Evolutionary conservation across 1,284 basidiomycete species (phyloP).

Genomic region (Coniophora puteana): DNA sequence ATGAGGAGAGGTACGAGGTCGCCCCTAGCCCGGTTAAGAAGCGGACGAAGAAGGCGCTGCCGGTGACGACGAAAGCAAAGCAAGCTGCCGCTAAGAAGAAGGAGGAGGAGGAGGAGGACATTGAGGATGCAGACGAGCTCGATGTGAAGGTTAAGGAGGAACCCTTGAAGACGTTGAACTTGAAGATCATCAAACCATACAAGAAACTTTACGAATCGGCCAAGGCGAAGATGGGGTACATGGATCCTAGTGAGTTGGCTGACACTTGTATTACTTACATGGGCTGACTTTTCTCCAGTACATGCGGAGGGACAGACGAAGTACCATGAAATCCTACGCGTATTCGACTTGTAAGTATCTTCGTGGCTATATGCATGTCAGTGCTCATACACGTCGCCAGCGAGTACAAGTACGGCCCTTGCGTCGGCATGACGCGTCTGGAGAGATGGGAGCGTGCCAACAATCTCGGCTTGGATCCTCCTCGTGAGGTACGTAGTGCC

Average conservation of each 20-base stretch:
- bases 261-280: neutral
- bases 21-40: constrained; percentile 14
- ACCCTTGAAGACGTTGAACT: constrained; percentile 36
- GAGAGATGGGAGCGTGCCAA: constrained; percentile 88
- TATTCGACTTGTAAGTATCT: constrained; percentile 68
- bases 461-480: constrained; percentile 79
- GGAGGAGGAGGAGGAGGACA: constrained; percentile 10
- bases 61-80: constrained; percentile 5
- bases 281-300: constrained; percentile 35
- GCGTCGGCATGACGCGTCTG: constrained; percentile 77
- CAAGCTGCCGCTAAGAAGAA: neutral
- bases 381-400: constrained; percentile 29
- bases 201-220: constrained; percentile 38
- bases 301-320: constrained; percentile 59
- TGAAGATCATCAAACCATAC: constrained; percentile 58
- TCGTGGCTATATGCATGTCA: neutral
- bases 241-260: constrained; percentile 54
- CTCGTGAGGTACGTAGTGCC: constrained; percentile 62
- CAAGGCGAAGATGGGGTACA: constrained; percentile 50
- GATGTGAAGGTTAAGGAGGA: constrained; percentile 15
- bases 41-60: constrained; percentile 11
- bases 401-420: constrained; percentile 83
- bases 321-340: constrained; percentile 70
- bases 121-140: constrained; percentile 15
- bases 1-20: constrained; percentile 13